Evolutionary conservation across 371 early-diverging fungal genomes (phyloP).

Genomic region (Mortierella sp.): DNA sequence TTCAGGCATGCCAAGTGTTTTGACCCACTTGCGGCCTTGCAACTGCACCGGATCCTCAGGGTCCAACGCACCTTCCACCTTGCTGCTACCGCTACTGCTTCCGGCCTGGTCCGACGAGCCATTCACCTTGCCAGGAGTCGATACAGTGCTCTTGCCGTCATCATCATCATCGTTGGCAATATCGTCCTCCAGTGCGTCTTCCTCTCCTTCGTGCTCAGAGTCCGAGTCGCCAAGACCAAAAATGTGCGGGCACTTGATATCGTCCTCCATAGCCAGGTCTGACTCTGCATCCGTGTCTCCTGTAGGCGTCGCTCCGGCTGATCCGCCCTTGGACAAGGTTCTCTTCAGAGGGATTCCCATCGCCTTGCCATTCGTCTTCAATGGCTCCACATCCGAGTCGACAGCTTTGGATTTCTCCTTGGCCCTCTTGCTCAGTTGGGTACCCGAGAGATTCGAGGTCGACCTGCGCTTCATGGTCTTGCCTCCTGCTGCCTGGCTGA

Average conservation of each 20-base stretch:
- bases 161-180: too few relatives aligned
- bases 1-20: constrained; percentile 32
- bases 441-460: constrained; percentile 13
- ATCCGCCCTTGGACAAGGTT: background rate
- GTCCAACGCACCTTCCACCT: constrained; percentile 15
- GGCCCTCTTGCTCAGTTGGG: constrained; percentile 24
- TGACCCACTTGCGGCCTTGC: constrained; percentile 51
- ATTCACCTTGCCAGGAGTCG: background rate
- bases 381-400: background rate
- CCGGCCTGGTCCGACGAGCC: constrained; percentile 4
- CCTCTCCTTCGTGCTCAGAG: constrained; percentile 17
- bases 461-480: constrained; percentile 42
- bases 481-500: constrained; percentile 6
- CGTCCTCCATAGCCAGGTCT: constrained; percentile 40
- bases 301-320: background rate
- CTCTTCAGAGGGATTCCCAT: constrained; percentile 5
- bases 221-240: constrained; percentile 41
- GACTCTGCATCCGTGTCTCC: constrained; percentile 25
- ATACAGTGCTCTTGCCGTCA: constrained; percentile 7
- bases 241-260: constrained; percentile 37
- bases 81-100: constrained; percentile 1
- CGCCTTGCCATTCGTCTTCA: background rate
- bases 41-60: constrained; percentile 38
- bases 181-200: constrained; percentile 19
- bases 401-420: constrained; percentile 18